Evolutionary conservation across 371 early-diverging fungal genomes (phyloP), one percentile per base, ranked within the genome.

Genomic region (Mortierella sp.): DNA sequence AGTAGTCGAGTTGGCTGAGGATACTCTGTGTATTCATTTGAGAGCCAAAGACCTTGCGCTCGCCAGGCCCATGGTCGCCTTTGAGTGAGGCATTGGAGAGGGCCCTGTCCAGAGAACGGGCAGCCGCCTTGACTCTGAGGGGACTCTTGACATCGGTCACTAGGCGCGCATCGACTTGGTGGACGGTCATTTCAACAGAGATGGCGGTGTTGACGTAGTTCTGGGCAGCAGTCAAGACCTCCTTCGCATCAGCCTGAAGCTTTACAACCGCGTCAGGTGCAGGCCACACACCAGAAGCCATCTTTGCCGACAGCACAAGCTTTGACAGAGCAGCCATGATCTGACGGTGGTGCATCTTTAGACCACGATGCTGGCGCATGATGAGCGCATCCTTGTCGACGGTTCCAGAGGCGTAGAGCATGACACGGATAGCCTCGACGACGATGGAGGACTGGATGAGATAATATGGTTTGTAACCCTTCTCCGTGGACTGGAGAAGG

Each of bases 391-490:
- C 91, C 56, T 86, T 86, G 19, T 87, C 88, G 15, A 90, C 82
- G 4, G 92, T 90, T 11, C 91, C 91, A 9, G 93, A 89, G n/a
- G 94, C 84, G 21, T 88, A 83, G 42, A 97, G 82, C 91, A 97
- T 91, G 56, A 87, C 85, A 23, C 94, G 89, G 46, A 95, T 89
- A 19, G 93, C 86, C 28, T 90, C 85, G 6, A 94, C 91, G 26
- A 95, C 83, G 24, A 67, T 64, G 0, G 83, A 70, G 48, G 88
- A 64, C 42, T 83, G 80, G 7, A 72, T 61, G 26, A 89, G 54
- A 60, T 86, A 94, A 26, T 86, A 81, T 31, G 84, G 75, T 72
- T 88, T 90, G 34, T 76, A 62, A 34, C 82, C 83, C 15, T 82
- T 78, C 63, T 90, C 90, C 19, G 87, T 87, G 0, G 92, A 81